Base-by-base conservation (phyloP, 208 protist species). In the Jaenimonas drosophilae region DNA sequence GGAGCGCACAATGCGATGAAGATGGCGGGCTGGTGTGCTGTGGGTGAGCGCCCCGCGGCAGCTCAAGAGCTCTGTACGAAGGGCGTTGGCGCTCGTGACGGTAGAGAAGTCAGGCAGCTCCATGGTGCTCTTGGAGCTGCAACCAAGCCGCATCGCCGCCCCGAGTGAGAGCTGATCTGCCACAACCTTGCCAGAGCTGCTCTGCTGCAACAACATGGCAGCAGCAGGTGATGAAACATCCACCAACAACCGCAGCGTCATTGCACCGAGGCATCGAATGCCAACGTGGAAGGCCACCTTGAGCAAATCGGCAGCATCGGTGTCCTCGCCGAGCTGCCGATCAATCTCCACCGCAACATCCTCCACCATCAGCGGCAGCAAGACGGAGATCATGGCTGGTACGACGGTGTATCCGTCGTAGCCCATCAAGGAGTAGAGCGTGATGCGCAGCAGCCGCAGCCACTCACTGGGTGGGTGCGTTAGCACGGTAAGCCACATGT, bases 381-480 rank as follows among this genome's bases (percentile, higher is more conserved):
- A 42, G 37, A 25, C 37, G n/a, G 14, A 25, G n/a, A 42, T 21
- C 9, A 50, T 23, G 27, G 26, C 26, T 4, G 32, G 25, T 4
- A 25, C 16, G 19, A 56, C 4, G 31, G 46, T 27, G 20, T 24
- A 26, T 3, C 50, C 50, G 7, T 56, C 50, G 39, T 37, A 47
- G n/a, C 50, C 50, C 5, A 48, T 28, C 7, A 56, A 9, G 29
- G 4, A 20, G 40, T 44, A 43, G 16, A 56, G n/a, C 21, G 50
- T 14, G 6, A 19, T 4, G 33, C 19, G 39, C 6, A 56, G 50
- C 12, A 56, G 50, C 4, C 50, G 36, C 26, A 11, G n/a, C 50
- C 50, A 56, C n/a, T 49, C 25, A 11, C 4, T 3, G 3, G 37
- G 27, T 7, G 50, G 50, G 14, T 56, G 23, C 9, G 7, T 26